A percentile compares a stretch with the other conserved stretches of the same genome.
Conservation (phyloP, 2,329 filamentous ascomycete genomes). For the Cladosporium sp. region DNA sequence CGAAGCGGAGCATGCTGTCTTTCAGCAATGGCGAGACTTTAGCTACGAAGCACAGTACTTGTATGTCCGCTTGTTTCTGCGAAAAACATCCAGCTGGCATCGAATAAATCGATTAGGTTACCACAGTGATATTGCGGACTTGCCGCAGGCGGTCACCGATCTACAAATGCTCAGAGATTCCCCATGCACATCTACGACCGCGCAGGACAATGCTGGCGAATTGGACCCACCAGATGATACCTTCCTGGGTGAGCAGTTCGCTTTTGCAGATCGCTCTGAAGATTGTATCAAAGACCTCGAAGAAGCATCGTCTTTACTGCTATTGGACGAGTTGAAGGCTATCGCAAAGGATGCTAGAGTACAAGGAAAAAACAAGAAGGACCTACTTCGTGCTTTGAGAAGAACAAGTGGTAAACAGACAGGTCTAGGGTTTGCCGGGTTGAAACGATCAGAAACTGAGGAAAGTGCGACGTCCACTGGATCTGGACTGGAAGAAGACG, state of each 20-base stretch:
- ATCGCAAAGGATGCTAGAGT: conserved; percentile 84
- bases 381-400: conserved; percentile 70
- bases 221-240: conserved; percentile 44
- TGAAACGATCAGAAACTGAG: conserved; percentile 61
- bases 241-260: conserved; percentile 56
- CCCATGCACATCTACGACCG: conserved; percentile 41
- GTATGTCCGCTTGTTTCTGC: conserved; percentile 89
- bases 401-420: conserved; percentile 69
- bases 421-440: conserved; percentile 65
- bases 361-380: conserved; percentile 81
- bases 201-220: conserved; percentile 45
- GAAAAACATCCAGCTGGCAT: conserved; percentile 91
- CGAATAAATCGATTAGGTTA: conserved; percentile 74
- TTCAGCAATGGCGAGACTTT: conserved; percentile 68
- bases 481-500: conserved; percentile 27
- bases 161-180: conserved; percentile 59
- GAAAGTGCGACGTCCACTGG: conserved; percentile 49
- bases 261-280: conserved; percentile 76
- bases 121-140: conserved; percentile 74
- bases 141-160: conserved; percentile 59
- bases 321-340: conserved; percentile 80
- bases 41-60: conserved; percentile 86
- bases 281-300: conserved; percentile 71
- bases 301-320: conserved; percentile 75
- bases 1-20: conserved; percentile 70